These are phyloP conservation scores for Mucuna pruriens DNA, from an alignment of 306 rosid genomes.

Conservation along the genomic window DNA sequence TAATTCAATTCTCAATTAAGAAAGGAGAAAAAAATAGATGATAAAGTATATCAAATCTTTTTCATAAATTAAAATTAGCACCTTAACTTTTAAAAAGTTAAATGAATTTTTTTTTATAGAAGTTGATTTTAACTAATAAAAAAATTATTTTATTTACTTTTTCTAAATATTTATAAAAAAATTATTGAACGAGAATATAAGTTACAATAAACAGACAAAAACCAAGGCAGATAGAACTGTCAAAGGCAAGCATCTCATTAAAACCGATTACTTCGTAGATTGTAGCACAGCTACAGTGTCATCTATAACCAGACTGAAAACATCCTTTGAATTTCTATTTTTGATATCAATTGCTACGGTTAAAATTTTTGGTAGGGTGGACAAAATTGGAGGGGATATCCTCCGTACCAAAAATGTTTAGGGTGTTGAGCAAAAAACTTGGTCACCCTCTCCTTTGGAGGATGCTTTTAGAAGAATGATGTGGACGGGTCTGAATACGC, in stretches of 20 bases:
- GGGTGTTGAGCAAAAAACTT: not conserved
- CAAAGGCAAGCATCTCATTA: not conserved
- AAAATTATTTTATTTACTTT: too few relatives aligned
- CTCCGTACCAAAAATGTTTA: not conserved
- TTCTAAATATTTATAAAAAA: too few relatives aligned
- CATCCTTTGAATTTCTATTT: not conserved
- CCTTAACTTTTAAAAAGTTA: too few relatives aligned
- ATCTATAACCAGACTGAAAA: conserved; percentile 9
- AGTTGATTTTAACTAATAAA: too few relatives aligned
- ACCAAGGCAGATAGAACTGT: not conserved
- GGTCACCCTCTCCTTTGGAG: conserved; percentile 4
- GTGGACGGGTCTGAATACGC: not conserved
- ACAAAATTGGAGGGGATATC: not conserved
- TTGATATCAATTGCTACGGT: conserved; percentile 1
- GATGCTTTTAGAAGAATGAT: not conserved
- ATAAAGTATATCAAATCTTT: too few relatives aligned
- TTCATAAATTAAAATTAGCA: too few relatives aligned
- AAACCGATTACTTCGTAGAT: not conserved
- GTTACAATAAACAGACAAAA: not conserved
- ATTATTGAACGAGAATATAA: too few relatives aligned
- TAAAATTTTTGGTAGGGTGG: not conserved
- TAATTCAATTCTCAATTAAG: not conserved
- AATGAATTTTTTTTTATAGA: too few relatives aligned
- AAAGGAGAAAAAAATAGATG: too few relatives aligned
- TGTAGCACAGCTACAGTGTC: not conserved